phyloP scores from a whole-genome alignment of 345 rosid genomes.

The Syzygium oleosum region DNA sequence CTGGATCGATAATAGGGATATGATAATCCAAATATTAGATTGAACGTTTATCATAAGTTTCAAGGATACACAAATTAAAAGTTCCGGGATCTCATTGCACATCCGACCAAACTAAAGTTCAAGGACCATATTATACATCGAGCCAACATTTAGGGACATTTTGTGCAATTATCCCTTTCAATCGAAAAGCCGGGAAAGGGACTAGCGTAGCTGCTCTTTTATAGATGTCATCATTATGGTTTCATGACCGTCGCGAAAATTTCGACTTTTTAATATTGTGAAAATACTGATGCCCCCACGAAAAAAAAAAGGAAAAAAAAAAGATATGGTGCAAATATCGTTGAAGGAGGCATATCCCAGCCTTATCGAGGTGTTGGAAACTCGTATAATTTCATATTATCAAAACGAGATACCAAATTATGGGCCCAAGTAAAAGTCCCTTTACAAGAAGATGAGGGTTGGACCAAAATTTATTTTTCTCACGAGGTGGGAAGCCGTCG shows the following conservation, averaged over 20 bases:
- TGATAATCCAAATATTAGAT: neutral
- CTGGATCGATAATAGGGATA: neutral
- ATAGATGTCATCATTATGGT: neutral
- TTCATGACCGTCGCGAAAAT: neutral
- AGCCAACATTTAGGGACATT: accelerated
- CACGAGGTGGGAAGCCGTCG: neutral
- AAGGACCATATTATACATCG: too few relatives aligned
- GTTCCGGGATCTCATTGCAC: accelerated
- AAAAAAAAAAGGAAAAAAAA: too few relatives aligned
- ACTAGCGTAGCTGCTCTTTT: neutral
- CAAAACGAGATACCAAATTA: neutral
- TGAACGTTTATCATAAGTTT: neutral
- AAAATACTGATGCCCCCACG: neutral
- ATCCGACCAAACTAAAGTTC: neutral
- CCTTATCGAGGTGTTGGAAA: neutral
- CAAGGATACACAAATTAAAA: neutral
- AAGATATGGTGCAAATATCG: too few relatives aligned
- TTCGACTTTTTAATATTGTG: neutral
- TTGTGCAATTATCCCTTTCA: neutral
- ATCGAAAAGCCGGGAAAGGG: neutral
- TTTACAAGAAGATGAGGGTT: neutral
- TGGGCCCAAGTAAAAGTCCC: neutral
- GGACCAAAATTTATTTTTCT: neutral
- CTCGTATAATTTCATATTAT: neutral
- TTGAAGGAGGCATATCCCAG: too few relatives aligned